Percentiles rank a stretch among this genome's conserved stretches.
phyloP scores from a whole-genome alignment of 345 rosid genomes.

The Arabis hirsuta region DNA sequence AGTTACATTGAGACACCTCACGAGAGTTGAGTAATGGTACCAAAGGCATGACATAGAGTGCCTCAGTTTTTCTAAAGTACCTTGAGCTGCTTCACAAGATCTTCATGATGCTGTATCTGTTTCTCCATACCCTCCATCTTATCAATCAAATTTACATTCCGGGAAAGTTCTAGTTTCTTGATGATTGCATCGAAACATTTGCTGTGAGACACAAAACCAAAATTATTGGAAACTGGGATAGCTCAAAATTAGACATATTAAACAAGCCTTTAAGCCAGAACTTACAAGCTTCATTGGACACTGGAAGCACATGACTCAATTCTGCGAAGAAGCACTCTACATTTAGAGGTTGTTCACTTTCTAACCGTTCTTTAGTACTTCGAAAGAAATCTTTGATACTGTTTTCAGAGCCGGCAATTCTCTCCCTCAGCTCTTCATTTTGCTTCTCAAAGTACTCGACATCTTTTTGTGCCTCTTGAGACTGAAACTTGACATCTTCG shows the following conservation, averaged over 20 bases:
- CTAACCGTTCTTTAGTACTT: slow-evolving; percentile 50
- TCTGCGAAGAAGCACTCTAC: slow-evolving; percentile 40
- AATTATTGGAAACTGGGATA: slow-evolving; percentile 9
- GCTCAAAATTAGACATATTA: background rate
- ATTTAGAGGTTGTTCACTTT: slow-evolving; percentile 42
- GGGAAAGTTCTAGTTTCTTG: slow-evolving; percentile 44
- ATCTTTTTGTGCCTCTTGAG: slow-evolving; percentile 49
- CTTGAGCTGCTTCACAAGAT: slow-evolving; percentile 66
- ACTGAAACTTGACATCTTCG: slow-evolving; percentile 53
- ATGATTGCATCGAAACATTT: slow-evolving; percentile 47
- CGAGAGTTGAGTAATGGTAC: slow-evolving; percentile 3
- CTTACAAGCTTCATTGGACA: slow-evolving; percentile 55
- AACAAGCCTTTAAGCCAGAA: slow-evolving; percentile 7
- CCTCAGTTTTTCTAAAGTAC: slow-evolving; percentile 17
- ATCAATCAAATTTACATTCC: slow-evolving; percentile 42
- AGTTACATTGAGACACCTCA: background rate
- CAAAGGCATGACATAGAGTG: background rate
- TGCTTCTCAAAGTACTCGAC: slow-evolving; percentile 51
- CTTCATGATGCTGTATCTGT: slow-evolving; percentile 64
- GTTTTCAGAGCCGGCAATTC: slow-evolving; percentile 47
- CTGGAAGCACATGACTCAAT: slow-evolving; percentile 42
- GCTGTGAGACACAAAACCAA: slow-evolving; percentile 31
- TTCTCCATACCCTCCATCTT: slow-evolving; percentile 55
- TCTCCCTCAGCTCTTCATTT: slow-evolving; percentile 59
- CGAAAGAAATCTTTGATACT: slow-evolving; percentile 46